Evolutionary conservation across 176 grass and related monocot genomes (phyloP), one percentile per base, ranked within the genome.

Genomic region (Oryza punctata): DNA sequence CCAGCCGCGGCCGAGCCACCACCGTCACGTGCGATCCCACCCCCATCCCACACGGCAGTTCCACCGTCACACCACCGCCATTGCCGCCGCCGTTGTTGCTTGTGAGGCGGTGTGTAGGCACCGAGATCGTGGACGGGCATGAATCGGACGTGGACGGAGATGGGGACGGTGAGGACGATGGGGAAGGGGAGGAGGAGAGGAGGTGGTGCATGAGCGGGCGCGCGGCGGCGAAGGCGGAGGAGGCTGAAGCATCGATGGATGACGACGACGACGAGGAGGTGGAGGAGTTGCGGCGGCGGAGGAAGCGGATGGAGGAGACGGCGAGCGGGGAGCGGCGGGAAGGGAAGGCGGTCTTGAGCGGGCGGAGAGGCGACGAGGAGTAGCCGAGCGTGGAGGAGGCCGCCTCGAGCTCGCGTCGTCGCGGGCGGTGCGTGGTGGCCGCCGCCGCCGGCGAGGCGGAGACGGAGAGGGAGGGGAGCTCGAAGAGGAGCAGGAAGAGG

Each of bases 11-110:
- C 64, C 85, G 91, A 21, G 80, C 94, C 61, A 97, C 88, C 19
- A 97, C 79, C 4, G 91, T 97, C 35, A 97, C 32, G 29, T 86
- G 90, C 38, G 94, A 94, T 1, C 94, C 94, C 40, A 89, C 77
- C 6, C 77, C 91, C 84, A 97, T 87, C 72, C 95, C 95, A 57
- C 92, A 97, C 5, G 92, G 95, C 32, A 97, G 88, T 66, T 91
- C 83, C 19, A 86, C 75, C 23, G 86, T 32, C 45, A 75, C 69
- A 10, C 50, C 9, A 44, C 82, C n/a, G 1, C 30, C 64, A 11
- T 40, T 10, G 24, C 69, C 32, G 2, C 32, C 32, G 32, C 30
- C 67, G 82, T 84, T 74, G 49, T 84, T 47, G 49, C 38, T 49
- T 38, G 74, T 70, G 29, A 69, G 44, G 0, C 12, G 81, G 78